These are phyloP conservation scores for Penicillium sp. DNA, from an alignment of 2,329 filamentous ascomycete genomes.

Conservation along the genomic window DNA sequence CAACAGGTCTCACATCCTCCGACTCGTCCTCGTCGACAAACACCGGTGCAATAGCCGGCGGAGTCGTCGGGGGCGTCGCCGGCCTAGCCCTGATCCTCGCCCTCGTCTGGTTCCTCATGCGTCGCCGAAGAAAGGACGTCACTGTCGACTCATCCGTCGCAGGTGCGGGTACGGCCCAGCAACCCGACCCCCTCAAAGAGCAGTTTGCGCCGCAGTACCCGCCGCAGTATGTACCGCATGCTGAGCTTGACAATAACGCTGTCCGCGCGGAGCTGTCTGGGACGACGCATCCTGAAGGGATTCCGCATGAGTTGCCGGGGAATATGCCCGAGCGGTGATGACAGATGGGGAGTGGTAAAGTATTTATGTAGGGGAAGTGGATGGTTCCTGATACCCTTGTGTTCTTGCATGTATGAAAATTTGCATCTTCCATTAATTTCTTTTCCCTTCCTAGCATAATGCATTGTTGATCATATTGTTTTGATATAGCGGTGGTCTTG, in stretches of 20 bases:
- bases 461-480: too few species aligned
- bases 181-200: background rate
- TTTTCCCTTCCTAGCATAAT: too few species aligned
- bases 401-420: too few species aligned
- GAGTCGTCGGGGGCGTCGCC: background rate
- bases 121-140: background rate
- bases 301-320: constrained; percentile 2
- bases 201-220: background rate
- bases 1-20: background rate
- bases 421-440: too few species aligned
- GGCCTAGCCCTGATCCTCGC: background rate
- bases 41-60: background rate
- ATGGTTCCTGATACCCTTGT: too few species aligned
- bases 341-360: background rate
- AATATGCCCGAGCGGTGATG: background rate
- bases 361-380: background rate
- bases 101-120: background rate
- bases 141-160: background rate
- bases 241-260: background rate
- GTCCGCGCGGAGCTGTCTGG: background rate
- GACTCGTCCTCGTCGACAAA: background rate
- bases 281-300: background rate
- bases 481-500: too few species aligned
- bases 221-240: background rate
- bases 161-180: too few species aligned